Conservation (phyloP, 495 filamentous ascomycete species). For the Penicillium bovifimosum region DNA sequence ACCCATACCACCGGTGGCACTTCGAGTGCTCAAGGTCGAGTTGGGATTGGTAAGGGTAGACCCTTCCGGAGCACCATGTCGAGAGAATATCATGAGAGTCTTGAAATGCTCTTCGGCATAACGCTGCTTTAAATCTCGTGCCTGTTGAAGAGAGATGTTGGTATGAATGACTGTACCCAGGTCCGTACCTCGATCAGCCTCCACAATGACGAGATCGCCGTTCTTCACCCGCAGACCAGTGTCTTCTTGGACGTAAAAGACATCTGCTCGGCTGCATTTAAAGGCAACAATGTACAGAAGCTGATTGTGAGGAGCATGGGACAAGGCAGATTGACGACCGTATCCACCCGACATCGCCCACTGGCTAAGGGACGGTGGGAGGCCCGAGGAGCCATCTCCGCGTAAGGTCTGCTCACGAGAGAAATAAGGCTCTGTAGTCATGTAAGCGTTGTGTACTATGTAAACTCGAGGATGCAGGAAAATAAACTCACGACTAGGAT, state of each 20-base stretch:
- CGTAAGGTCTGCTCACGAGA: slow-evolving; percentile 41
- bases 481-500: slow-evolving; percentile 4
- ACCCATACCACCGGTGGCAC: slow-evolving; percentile 70
- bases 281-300: slow-evolving; percentile 90
- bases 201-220: slow-evolving; percentile 93
- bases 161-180: slow-evolving; percentile 86
- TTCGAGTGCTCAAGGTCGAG: slow-evolving; percentile 48
- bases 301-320: slow-evolving; percentile 71
- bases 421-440: slow-evolving; percentile 48
- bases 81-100: slow-evolving; percentile 96
- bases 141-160: slow-evolving; percentile 75
- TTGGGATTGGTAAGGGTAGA: slow-evolving; percentile 42
- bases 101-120: slow-evolving; percentile 91
- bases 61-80: slow-evolving; percentile 57
- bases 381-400: slow-evolving; percentile 32
- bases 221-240: slow-evolving; percentile 84
- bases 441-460: not conserved
- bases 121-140: slow-evolving; percentile 81
- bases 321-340: slow-evolving; percentile 53
- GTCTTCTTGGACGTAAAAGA: slow-evolving; percentile 94
- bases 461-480: not conserved
- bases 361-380: slow-evolving; percentile 44
- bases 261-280: slow-evolving; percentile 88
- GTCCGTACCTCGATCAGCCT: slow-evolving; percentile 93
- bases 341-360: slow-evolving; percentile 49